Percentiles rank a stretch among this genome's conserved stretches.
Conservation (phyloP, 73 alveolate genomes). For the Paramecium octaurelia region DNA sequence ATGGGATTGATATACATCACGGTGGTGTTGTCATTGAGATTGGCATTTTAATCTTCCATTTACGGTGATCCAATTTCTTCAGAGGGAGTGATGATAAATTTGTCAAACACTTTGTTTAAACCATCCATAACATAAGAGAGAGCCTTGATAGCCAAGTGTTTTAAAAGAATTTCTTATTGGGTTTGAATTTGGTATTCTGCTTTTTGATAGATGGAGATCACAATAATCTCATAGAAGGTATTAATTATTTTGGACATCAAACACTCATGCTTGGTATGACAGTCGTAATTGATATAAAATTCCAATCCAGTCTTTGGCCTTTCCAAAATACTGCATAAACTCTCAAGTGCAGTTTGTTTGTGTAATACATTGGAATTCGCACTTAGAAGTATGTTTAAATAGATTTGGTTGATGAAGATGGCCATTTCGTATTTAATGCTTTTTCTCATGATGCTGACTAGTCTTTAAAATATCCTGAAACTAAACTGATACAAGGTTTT, state of each 20-base stretch:
- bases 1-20: constrained; percentile 14
- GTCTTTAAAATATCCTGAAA: constrained; percentile 32
- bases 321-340: constrained; percentile 20
- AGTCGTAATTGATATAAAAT: constrained; percentile 57
- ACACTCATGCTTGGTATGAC: constrained; percentile 48
- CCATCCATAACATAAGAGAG: not conserved
- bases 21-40: not conserved
- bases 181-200: not conserved
- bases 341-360: constrained; percentile 45
- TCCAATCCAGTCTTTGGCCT: constrained; percentile 47
- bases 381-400: constrained; percentile 37
- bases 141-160: constrained; percentile 3
- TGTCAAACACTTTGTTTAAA: not conserved
- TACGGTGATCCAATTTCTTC: not conserved
- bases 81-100: not conserved
- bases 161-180: constrained; percentile 17
- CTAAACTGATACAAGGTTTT: constrained; percentile 8
- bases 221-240: not conserved
- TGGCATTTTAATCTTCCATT: not conserved
- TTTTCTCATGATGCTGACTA: constrained; percentile 14
- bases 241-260: constrained; percentile 26
- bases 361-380: constrained; percentile 44
- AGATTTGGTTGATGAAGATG: constrained; percentile 51
- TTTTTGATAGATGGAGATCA: not conserved
- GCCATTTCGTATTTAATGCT: constrained; percentile 56